Conservation (phyloP, 441 rosid species). For the Breynia disticha region DNA sequence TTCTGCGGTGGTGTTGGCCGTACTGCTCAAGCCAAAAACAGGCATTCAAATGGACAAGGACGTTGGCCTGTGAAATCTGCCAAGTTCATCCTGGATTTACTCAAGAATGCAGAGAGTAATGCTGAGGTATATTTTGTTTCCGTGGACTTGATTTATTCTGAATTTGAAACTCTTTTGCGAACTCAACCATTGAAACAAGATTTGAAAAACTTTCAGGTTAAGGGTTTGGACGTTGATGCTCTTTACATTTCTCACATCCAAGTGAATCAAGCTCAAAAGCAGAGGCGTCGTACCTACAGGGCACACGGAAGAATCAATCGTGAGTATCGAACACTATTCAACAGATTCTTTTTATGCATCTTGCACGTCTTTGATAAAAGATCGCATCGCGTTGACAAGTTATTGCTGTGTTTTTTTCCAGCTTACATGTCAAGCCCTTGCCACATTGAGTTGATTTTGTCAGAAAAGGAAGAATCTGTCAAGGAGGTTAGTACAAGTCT, state of each 20-base stretch:
- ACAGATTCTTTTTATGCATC: no score
- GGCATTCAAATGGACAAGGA: no score
- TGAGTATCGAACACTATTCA: no score
- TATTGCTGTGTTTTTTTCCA: slow-evolving; percentile 18
- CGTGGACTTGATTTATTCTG: no score
- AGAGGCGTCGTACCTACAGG: no score
- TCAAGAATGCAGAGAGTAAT: no score
- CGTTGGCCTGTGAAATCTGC: slow-evolving; percentile 82
- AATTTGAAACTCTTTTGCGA: background rate
- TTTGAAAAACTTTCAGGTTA: slow-evolving; percentile 78
- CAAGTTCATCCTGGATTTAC: background rate
- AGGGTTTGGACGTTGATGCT: slow-evolving; percentile 88
- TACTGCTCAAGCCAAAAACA: slow-evolving; percentile 67
- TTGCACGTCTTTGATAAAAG: no score
- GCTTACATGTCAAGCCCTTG: slow-evolving; percentile 98
- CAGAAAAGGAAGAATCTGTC: slow-evolving; percentile 92
- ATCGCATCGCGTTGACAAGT: no score
- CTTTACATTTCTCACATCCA: slow-evolving; percentile 83
- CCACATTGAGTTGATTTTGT: slow-evolving; percentile 78
- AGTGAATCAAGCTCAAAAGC: slow-evolving; percentile 46
- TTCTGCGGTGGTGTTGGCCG: slow-evolving; percentile 93
- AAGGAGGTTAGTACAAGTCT: slow-evolving; percentile 86
- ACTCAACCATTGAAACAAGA: no score
- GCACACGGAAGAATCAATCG: slow-evolving; percentile 93
- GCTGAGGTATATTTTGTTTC: background rate